Evolutionary conservation across 179 eudicot species (phyloP).

Genomic region (Silene noctiflora): DNA sequence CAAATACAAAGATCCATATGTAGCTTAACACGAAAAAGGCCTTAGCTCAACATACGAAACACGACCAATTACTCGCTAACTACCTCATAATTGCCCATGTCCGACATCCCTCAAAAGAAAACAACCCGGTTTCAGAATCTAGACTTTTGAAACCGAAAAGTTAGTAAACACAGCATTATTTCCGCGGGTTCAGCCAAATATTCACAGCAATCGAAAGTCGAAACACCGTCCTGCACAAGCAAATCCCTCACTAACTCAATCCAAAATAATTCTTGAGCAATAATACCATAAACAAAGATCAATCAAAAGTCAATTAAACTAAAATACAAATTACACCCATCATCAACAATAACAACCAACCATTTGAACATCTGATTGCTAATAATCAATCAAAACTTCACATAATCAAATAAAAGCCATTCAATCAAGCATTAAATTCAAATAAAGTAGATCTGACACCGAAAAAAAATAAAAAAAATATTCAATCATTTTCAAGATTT

Average conservation of each 20-base stretch:
- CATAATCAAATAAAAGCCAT: not conserved
- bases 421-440: not conserved
- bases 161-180: slow-evolving; percentile 11
- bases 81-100: slow-evolving; percentile 65
- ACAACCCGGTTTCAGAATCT: slow-evolving; percentile 44
- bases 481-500: not conserved
- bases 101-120: slow-evolving; percentile 52
- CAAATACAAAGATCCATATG: not conserved
- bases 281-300: not conserved
- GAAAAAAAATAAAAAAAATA: not conserved
- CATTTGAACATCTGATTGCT: not conserved
- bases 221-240: slow-evolving; percentile 7
- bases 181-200: slow-evolving; percentile 23
- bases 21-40: not conserved
- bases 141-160: slow-evolving; percentile 37
- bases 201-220: not conserved
- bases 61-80: no score
- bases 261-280: not conserved
- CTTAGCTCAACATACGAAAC: not conserved
- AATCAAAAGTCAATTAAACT: not conserved
- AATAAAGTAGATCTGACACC: not conserved
- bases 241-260: slow-evolving; percentile 10
- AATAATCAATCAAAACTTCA: slow-evolving; percentile 3
- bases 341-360: not conserved
- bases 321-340: not conserved